Conservation (phyloP, 192 early-diverging fungal species). For the Powellomyces hirtus region DNA sequence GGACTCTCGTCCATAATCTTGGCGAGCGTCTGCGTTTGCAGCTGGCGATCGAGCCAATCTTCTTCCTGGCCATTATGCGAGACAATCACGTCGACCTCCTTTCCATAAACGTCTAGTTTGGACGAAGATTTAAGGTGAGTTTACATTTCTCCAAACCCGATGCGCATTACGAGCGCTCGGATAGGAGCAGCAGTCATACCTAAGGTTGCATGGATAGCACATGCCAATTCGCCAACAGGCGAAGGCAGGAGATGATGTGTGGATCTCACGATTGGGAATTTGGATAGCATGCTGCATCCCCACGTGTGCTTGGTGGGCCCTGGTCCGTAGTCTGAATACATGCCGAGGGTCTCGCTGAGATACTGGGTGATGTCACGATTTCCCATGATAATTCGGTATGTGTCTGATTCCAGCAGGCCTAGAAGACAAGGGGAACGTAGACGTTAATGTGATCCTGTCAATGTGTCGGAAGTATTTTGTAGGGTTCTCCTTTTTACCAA, state of each 20-base stretch:
- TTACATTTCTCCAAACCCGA: not conserved
- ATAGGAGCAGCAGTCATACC: slow-evolving; percentile 1
- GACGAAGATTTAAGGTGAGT: too few species aligned
- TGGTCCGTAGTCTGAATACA: slow-evolving; percentile 20
- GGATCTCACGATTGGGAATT: slow-evolving; percentile 12
- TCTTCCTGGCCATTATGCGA: slow-evolving; percentile 23
- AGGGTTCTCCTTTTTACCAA: slow-evolving; percentile 1
- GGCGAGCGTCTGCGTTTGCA: slow-evolving; percentile 7
- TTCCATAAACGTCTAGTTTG: slow-evolving; percentile 17
- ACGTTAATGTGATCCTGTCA: too few species aligned
- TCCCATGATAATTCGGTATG: slow-evolving; percentile 20
- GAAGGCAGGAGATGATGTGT: slow-evolving; percentile 20
- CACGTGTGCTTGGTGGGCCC: slow-evolving; percentile 17
- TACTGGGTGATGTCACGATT: slow-evolving; percentile 22
- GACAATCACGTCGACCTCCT: slow-evolving; percentile 17
- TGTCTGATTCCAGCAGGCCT: slow-evolving; percentile 16
- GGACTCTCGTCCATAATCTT: slow-evolving; percentile 11
- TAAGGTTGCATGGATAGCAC: slow-evolving; percentile 22
- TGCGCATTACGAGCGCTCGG: not conserved
- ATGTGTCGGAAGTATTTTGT: too few species aligned
- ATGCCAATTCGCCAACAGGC: slow-evolving; percentile 18
- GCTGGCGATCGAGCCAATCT: slow-evolving; percentile 12
- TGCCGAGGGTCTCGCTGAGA: slow-evolving; percentile 10
- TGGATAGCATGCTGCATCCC: slow-evolving; percentile 21
- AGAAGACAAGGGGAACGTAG: too few species aligned